Evolutionary conservation across 208 protist species (phyloP).

Genomic region (Balamuthia mandrillaris): DNA sequence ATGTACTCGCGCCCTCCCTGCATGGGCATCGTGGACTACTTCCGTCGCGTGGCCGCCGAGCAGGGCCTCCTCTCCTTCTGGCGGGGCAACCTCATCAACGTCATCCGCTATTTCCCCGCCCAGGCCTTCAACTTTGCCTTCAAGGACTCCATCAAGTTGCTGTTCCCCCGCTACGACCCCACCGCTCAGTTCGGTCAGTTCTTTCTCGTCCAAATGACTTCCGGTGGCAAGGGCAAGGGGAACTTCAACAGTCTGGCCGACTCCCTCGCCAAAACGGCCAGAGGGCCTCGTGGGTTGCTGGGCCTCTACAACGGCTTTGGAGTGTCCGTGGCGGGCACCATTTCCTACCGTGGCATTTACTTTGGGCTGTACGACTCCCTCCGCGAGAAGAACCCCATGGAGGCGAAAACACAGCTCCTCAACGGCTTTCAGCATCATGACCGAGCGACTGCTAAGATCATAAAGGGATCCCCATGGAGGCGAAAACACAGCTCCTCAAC

Average conservation of each 20-base stretch:
- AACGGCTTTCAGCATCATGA: too few relatives aligned
- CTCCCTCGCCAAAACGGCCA: too few relatives aligned
- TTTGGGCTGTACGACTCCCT: slow-evolving; percentile 92
- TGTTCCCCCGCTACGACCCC: slow-evolving; percentile 79
- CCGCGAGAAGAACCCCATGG: slow-evolving; percentile 48
- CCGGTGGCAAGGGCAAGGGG: slow-evolving; percentile 86
- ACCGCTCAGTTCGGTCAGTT: slow-evolving; percentile 71
- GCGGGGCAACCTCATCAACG: slow-evolving; percentile 93
- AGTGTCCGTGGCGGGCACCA: slow-evolving; percentile 90
- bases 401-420: too few relatives aligned
- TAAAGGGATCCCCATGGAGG: too few relatives aligned
- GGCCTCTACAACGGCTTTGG: slow-evolving; percentile 93
- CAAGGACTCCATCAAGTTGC: slow-evolving; percentile 81
- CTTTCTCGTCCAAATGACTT: slow-evolving; percentile 89
- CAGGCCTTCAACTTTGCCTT: slow-evolving; percentile 97
- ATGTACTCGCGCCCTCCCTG: slow-evolving; percentile 83
- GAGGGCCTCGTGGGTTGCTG: slow-evolving; percentile 50
- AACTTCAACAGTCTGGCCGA: too few relatives aligned
- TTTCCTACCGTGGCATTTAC: slow-evolving; percentile 93
- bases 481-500: too few relatives aligned
- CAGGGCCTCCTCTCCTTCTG: slow-evolving; percentile 91
- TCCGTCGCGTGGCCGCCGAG: slow-evolving; percentile 82
- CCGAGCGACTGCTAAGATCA: too few relatives aligned
- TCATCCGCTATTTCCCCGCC: slow-evolving; percentile 96
- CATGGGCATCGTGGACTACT: slow-evolving; percentile 90